These are phyloP conservation scores for Wickerhamomyces chaumierensis DNA, from an alignment of 805 yeast genomes.

Conservation along the genomic window DNA sequence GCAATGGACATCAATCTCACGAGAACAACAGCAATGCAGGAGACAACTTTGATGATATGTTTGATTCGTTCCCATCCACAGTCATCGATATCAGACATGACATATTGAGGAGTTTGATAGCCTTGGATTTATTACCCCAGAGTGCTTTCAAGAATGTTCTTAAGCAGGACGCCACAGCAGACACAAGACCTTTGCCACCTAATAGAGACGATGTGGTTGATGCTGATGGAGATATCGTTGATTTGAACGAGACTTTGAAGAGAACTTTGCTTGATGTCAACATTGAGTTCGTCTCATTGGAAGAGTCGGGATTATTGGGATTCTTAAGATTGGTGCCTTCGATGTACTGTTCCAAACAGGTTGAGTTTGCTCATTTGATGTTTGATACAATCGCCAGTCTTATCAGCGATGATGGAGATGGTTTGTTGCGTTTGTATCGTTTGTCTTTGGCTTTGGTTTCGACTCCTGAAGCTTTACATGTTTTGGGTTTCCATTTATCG, in stretches of 20 bases:
- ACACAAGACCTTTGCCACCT: conserved; percentile 20
- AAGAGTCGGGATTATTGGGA: conserved; percentile 42
- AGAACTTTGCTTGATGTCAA: conserved; percentile 25
- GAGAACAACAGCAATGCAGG: background rate
- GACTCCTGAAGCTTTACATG: conserved; percentile 29
- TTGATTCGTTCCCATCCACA: conserved; percentile 37
- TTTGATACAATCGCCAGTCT: conserved; percentile 23
- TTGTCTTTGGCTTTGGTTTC: conserved; percentile 39
- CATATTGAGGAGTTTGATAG: conserved; percentile 33
- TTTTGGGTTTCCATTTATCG: conserved; percentile 31
- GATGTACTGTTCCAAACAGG: conserved; percentile 35
- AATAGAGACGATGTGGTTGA: conserved; percentile 25
- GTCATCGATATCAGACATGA: conserved; percentile 39
- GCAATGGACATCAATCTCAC: background rate
- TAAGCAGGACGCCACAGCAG: conserved; percentile 29
- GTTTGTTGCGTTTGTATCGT: conserved; percentile 34
- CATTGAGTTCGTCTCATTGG: conserved; percentile 36
- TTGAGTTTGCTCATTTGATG: conserved; percentile 30
- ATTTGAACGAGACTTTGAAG: conserved; percentile 19
- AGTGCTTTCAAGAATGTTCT: conserved; percentile 22
- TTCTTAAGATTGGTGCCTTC: conserved; percentile 35
- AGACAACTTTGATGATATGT: conserved; percentile 31
- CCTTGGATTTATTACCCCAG: conserved; percentile 26
- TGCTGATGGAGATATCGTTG: conserved; percentile 21
- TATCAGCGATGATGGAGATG: conserved; percentile 26